Conservation (phyloP, 768 basidiomycete genomes). For the Thelephora ganbajun region DNA sequence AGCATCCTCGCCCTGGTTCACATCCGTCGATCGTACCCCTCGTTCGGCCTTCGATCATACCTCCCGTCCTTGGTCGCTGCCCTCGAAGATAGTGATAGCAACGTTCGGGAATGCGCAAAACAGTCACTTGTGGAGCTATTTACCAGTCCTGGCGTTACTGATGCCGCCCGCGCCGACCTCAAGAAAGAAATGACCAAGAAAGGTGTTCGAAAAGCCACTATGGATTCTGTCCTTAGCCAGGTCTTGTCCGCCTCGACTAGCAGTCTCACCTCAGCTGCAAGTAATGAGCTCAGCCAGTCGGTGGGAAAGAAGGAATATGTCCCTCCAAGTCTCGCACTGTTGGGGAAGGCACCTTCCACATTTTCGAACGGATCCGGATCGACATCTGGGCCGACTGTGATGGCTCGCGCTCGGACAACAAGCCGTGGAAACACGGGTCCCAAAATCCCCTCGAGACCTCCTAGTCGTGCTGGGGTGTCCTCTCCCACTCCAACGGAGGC, state of each 20-base stretch:
- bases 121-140: constrained; percentile 76
- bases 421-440: no score
- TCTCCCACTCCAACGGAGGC: constrained; percentile 24
- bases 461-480: constrained; percentile 39
- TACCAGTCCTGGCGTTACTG: constrained; percentile 66
- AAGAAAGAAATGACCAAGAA: constrained; percentile 87
- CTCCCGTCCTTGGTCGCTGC: constrained; percentile 67
- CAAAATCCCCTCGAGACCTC: constrained; percentile 34
- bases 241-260: constrained; percentile 35
- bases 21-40: constrained; percentile 54
- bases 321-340: constrained; percentile 60
- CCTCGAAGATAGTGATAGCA: constrained; percentile 82
- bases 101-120: constrained; percentile 78
- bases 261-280: constrained; percentile 28
- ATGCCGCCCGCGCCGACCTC: constrained; percentile 81
- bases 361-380: constrained; percentile 4
- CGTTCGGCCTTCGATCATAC: constrained; percentile 74
- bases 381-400: constrained; percentile 13
- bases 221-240: constrained; percentile 63
- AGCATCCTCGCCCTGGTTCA: constrained; percentile 55
- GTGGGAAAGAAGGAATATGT: constrained; percentile 40
- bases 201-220: constrained; percentile 75
- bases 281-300: constrained; percentile 46
- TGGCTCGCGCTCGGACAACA: constrained; percentile 25
- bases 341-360: constrained; percentile 30